These are phyloP conservation scores for Citrus trifoliata DNA, from an alignment of 345 rosid genomes.

Conservation along the genomic window DNA sequence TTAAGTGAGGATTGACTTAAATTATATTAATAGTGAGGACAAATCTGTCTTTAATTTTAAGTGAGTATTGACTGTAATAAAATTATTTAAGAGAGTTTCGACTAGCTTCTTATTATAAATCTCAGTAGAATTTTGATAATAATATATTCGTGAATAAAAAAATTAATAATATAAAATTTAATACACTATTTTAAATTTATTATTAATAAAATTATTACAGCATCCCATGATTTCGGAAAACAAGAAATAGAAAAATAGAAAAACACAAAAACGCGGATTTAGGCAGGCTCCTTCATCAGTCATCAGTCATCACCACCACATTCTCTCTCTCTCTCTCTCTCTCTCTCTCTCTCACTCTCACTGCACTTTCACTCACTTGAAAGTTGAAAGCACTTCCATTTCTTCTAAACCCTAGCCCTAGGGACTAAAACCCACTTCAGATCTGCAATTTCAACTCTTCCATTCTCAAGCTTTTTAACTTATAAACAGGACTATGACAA, in stretches of 20 bases:
- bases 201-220: too few relatives aligned
- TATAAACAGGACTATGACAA: not conserved
- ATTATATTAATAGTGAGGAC: too few relatives aligned
- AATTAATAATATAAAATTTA: too few relatives aligned
- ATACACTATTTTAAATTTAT: too few relatives aligned
- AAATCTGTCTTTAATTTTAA: too few relatives aligned
- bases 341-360: not conserved
- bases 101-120: accelerated
- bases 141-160: too few relatives aligned
- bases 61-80: too few relatives aligned
- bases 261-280: conserved; percentile 22
- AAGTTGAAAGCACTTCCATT: not conserved
- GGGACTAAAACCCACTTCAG: conserved; percentile 11
- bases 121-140: accelerated
- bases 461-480: not conserved
- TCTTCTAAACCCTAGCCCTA: conserved; percentile 12
- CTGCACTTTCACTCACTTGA: not conserved
- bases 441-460: conserved; percentile 18
- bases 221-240: not conserved
- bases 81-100: accelerated
- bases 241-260: too few relatives aligned
- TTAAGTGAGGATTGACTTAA: too few relatives aligned
- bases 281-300: conserved; percentile 7
- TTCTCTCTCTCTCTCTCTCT: conserved; percentile 10
- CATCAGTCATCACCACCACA: not conserved